Evolutionary conservation across 352 stramenopile species (phyloP), one percentile per base, ranked within the genome.

Genomic region (Pythium vanterpoolii): DNA sequence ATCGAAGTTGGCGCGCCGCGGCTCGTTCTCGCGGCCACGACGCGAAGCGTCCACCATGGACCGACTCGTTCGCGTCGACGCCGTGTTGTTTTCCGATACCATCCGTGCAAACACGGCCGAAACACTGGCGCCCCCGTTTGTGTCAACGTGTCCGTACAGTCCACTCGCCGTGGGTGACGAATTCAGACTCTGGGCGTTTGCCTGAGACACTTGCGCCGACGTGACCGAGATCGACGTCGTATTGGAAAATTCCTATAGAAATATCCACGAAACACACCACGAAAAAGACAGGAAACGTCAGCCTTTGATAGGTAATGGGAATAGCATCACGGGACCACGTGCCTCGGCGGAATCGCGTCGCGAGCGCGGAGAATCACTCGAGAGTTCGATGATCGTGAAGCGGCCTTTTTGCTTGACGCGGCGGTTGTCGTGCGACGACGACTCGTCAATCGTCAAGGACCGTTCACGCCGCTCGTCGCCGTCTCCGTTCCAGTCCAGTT

Each of bases 321-420:
- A 65, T 0, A 9, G 10, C 31, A 38, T 40, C 19, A 13, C 61
- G 51, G 63, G 46, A 30, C 10, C 26, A 23, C 52, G 28, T 72
- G 88, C 81, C 48, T 86, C 77, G 47, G 86, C 76, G 7, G 76
- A 71, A 57, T 74, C 73, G 30, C 79, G 77, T 33, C 70, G 71
- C 4, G 76, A 83, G 13, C 72, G 74, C 16, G 79, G 76, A 18
- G 82, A 83, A 62, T 87, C 77, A 16, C 68, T 83, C 28, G 81
- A 72, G 31, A 90, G 66, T 57, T 93, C 83, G 42, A 89, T 93
- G 68, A 93, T 93, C 48, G 83, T 93, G 61, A 93, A 93, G n/a
- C 83, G 80, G 5, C 83, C 82, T 66, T 83, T 86, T 43, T 74
- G 83, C 70, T 87, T 88, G n/a, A 88, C 69, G 27, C 79, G 57